Evolutionary conservation across 139 green algal genomes (phyloP).

Genomic region (Tetradesmus lagerheimii): DNA sequence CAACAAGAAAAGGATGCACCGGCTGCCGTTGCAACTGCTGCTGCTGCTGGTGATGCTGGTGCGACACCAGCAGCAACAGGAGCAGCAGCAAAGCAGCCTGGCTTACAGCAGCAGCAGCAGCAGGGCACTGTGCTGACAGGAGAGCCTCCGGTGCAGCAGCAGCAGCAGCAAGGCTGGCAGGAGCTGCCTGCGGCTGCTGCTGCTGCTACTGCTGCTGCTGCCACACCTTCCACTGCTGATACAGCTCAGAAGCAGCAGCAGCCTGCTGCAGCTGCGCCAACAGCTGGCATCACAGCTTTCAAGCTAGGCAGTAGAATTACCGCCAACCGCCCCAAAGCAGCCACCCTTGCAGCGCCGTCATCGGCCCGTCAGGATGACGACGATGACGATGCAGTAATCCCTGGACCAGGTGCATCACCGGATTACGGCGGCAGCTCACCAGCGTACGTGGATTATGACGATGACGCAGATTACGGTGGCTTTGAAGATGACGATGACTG

Average conservation of each 20-base stretch:
- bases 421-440: slow-evolving; percentile 1
- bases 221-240: background rate
- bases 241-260: background rate
- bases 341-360: background rate
- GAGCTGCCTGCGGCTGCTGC: background rate
- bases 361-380: background rate
- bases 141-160: background rate
- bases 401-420: background rate
- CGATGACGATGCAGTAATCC: background rate
- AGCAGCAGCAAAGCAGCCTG: background rate
- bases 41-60: background rate
- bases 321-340: background rate
- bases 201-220: background rate
- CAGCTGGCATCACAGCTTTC: background rate
- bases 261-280: no score
- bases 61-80: background rate
- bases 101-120: background rate
- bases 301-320: background rate
- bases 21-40: no score
- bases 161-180: slow-evolving; percentile 9
- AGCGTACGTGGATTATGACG: background rate
- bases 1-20: background rate
- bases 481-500: background rate
- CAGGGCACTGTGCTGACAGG: background rate
- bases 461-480: background rate